phyloP scores from a whole-genome alignment of 2,329 filamentous ascomycete species.

The Penicillium sp. region DNA sequence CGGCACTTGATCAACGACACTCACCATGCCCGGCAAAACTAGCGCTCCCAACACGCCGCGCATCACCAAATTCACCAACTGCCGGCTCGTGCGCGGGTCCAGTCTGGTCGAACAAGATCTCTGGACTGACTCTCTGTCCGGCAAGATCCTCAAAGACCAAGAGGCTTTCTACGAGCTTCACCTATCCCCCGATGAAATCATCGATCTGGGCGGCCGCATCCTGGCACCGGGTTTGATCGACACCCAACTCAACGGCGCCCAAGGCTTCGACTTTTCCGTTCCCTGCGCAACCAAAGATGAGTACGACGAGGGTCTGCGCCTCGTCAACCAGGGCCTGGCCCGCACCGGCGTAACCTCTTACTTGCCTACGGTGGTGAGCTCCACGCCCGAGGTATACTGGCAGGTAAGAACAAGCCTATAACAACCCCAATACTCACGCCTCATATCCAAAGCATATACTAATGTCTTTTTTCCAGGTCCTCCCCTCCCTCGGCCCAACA shows the following conservation, averaged over 20 bases:
- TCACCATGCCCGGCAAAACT: constrained; percentile 41
- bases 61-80: constrained; percentile 89
- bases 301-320: constrained; percentile 72
- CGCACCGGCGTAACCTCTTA: constrained; percentile 86
- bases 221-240: constrained; percentile 86
- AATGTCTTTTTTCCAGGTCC: constrained; percentile 42
- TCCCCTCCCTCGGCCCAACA: constrained; percentile 77
- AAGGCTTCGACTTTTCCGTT: constrained; percentile 89
- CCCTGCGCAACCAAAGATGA: constrained; percentile 64
- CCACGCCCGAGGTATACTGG: constrained; percentile 78
- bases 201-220: constrained; percentile 82
- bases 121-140: constrained; percentile 82
- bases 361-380: constrained; percentile 76
- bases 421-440: background rate
- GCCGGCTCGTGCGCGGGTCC: constrained; percentile 70
- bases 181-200: constrained; percentile 66
- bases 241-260: constrained; percentile 87
- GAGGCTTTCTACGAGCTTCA: constrained; percentile 56
- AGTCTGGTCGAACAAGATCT: constrained; percentile 73
- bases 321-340: constrained; percentile 71
- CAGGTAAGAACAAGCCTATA: constrained; percentile 50
- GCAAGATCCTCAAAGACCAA: constrained; percentile 76
- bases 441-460: background rate
- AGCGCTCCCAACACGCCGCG: constrained; percentile 34
- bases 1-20: constrained; percentile 2